Evolutionary conservation across 768 basidiomycete genomes (phyloP), one percentile per base, ranked within the genome.

Genomic region (Leucocoprinus leucothites): DNA sequence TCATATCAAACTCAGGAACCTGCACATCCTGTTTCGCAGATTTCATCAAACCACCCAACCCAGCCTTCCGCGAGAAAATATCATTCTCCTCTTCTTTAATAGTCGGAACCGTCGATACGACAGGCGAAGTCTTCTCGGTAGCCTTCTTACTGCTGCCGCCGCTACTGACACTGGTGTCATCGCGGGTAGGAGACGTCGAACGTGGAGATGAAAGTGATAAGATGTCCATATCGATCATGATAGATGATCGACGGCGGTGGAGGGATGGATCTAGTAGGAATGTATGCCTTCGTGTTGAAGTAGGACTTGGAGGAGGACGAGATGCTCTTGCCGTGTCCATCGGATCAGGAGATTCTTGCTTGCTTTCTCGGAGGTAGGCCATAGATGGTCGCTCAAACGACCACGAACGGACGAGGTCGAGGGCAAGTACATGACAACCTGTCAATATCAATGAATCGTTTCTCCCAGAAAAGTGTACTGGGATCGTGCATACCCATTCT

Each of bases 371-470:
- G 8, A 60, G 65, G 22, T 65, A 43, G 7, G 62, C 60, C 44
- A 75, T 74, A 21, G 86, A 81, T 34, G 94, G 92, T 43, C 87
- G 79, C 50, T 89, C 89, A 67, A 97, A 98, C 1, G 91, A 88
- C 95, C 95, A 98, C 0, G 89, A 88, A 24, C 83, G 80, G 36
- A 96, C 86, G 16, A 99, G 84, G 66, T 94, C 86, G 35, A 99
- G 78, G 4, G 92, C 95, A n/a, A 99, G 74, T 5, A 82, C 82
- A 66, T 97, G 96, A 63, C 95, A 98, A 18, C 96, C 95, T 97
- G 26, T 67, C 9, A 51, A 31, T 11, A 31, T 44, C 48, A 28
- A 21, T 46, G 53, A 56, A 51, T 49, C 59, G 41, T 36, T 34
- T 31, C 5, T 31, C 11, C 2, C 21, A 44, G 25, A 48, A 19